Evolutionary conservation across 2,329 filamentous ascomycete genomes (phyloP), one percentile per base, ranked within the genome.

Genomic region (Talaromyces sp.): DNA sequence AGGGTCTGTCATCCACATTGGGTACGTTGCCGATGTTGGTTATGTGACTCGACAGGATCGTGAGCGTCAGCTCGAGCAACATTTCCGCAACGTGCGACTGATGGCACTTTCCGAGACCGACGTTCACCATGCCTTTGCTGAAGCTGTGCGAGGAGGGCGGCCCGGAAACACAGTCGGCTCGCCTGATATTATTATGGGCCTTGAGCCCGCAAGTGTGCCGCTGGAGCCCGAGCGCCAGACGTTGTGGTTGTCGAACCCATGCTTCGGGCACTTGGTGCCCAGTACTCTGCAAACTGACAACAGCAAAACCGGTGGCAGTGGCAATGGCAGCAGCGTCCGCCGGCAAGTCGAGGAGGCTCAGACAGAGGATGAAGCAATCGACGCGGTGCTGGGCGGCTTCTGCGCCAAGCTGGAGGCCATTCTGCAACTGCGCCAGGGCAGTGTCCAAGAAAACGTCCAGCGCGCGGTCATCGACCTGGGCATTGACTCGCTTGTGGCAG

Each of bases 71-170:
- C 19, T 13, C 38, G 55, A 56, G 43, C 53, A 14, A 41, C 35
- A 21, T 50, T 60, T 56, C 51, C 26, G 17, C 53, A 58, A 29
- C 41, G 49, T 31, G 46, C 51, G 32, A 24, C 46, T 29, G 11
- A 56, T 52, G 56, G 29, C 41, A 51, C 56, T 56, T 11, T 82
- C 81, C 2, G 82, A 84, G 68, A 72, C 75, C 3, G 80, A 83
- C 58, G 66, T 84, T 17, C 80, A 83, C 63, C 77, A 81, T 63
- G 77, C 81, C 71, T 81, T 84, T 62, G 73, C 82, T 9, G 81
- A 84, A 65, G 80, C 81, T 5, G 77, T 84, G 27, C 67, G 73
- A 0, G 74, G 75, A 0, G 80, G 81, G 4, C 71, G 68, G 6
- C 75, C 78, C 0, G 59, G 27, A 4, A 55, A 26, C 35, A 41